Conservation (phyloP, 164 flowering plant species). For the Nelumbo lutea region DNA sequence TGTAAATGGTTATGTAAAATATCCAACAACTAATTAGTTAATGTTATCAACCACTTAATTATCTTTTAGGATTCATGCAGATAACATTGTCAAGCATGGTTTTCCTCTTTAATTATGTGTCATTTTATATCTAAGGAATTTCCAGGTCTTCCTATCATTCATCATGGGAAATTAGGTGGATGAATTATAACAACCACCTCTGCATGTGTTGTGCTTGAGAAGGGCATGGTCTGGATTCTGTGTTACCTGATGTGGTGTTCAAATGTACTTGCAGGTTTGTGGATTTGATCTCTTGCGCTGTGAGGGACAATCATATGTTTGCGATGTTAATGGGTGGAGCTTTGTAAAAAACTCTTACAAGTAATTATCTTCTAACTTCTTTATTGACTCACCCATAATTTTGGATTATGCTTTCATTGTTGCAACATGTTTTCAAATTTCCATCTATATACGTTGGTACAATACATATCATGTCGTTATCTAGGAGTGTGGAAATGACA, state of each 20-base stretch:
- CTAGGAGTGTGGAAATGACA: background rate
- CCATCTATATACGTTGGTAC: background rate
- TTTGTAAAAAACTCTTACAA: slow-evolving; percentile 98
- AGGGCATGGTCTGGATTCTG: background rate
- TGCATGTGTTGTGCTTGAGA: background rate
- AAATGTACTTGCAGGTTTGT: slow-evolving; percentile 66
- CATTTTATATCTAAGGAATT: background rate
- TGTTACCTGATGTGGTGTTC: background rate
- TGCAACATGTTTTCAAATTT: background rate
- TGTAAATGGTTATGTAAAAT: too few relatives aligned
- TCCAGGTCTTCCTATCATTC: background rate
- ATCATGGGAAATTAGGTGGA: too few relatives aligned
- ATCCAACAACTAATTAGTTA: too few relatives aligned
- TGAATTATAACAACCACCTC: background rate
- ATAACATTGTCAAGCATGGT: background rate
- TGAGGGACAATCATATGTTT: slow-evolving; percentile 96
- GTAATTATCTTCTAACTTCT: slow-evolving; percentile 33
- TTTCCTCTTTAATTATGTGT: background rate
- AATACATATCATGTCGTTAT: background rate
- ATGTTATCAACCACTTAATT: too few relatives aligned
- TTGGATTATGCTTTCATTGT: background rate
- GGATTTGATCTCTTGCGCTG: slow-evolving; percentile 98
- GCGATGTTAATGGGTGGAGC: slow-evolving; percentile 99
- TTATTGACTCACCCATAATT: background rate
- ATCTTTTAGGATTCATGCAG: too few relatives aligned